A percentile compares a stretch with the other conserved stretches of the same genome.
phyloP scores from a whole-genome alignment of 371 early-diverging fungal species.

The Haplosporangium sp. region DNA sequence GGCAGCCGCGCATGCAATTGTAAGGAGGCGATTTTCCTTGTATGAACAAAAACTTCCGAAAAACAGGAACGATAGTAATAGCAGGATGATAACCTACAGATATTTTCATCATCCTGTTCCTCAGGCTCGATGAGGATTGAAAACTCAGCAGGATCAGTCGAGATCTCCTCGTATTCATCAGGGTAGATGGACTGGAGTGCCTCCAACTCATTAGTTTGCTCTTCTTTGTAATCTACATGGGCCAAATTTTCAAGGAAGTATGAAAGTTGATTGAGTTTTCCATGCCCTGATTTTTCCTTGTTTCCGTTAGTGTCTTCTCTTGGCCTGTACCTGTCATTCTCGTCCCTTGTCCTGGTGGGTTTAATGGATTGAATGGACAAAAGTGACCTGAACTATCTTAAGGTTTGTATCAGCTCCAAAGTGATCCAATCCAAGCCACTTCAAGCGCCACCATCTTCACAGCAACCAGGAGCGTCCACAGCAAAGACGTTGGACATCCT shows the following conservation, averaged over 20 bases:
- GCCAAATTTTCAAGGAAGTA: neutral
- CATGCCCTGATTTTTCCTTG: neutral
- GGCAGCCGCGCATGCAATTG: neutral
- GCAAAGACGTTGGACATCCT: too few species aligned
- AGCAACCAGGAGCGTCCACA: too few species aligned
- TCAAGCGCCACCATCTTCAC: too few species aligned
- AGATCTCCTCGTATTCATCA: constrained; percentile 83
- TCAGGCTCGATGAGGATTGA: constrained; percentile 65
- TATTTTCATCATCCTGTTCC: constrained; percentile 66
- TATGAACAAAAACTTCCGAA: neutral
- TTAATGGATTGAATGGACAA: too few species aligned
- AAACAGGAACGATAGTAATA: neutral
- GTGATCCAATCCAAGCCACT: too few species aligned
- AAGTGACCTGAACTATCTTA: too few species aligned
- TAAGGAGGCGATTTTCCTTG: neutral
- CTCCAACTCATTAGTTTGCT: constrained; percentile 90
- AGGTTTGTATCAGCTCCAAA: too few species aligned
- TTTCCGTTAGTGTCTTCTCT: neutral
- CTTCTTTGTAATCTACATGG: constrained; percentile 76
- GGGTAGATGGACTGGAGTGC: constrained; percentile 93
- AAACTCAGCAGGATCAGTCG: constrained; percentile 41
- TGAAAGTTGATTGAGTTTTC: neutral
- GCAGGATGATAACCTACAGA: constrained; percentile 52
- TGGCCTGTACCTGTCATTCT: too few species aligned
- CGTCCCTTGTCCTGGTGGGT: too few species aligned